A percentile compares a stretch with the other conserved stretches of the same genome.
phyloP scores from a whole-genome alignment of 148 eudicot genomes.

The Nyssa sinensis region DNA sequence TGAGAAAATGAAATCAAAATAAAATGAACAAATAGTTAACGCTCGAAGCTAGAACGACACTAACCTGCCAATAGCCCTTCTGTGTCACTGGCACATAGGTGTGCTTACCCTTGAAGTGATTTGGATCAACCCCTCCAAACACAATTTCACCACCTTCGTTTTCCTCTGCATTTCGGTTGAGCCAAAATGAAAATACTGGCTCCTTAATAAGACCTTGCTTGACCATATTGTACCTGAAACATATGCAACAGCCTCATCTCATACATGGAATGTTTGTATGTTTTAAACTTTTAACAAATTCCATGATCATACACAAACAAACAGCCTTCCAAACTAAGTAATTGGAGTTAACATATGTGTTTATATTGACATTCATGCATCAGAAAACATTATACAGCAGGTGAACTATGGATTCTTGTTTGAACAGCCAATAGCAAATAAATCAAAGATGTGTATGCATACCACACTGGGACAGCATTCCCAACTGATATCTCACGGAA shows the following conservation, averaged over 20 bases:
- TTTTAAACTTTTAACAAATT: neutral
- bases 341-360: neutral
- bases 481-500: conserved; percentile 37
- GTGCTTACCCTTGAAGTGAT: conserved; percentile 50
- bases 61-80: conserved; percentile 70
- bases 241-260: neutral
- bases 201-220: conserved; percentile 64
- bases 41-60: neutral
- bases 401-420: neutral
- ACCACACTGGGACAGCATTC: conserved; percentile 45
- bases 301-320: neutral
- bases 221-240: conserved; percentile 61
- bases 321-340: neutral
- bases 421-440: neutral
- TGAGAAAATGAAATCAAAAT: neutral
- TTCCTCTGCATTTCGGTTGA: conserved; percentile 43
- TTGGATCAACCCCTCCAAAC: conserved; percentile 56
- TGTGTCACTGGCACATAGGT: conserved; percentile 51
- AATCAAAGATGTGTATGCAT: conserved; percentile 1
- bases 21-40: neutral
- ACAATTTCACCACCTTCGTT: conserved; percentile 61
- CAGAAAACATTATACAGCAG: neutral
- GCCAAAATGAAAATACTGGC: conserved; percentile 71
- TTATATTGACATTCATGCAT: neutral
- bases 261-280: neutral